Evolutionary conservation across 2,329 filamentous ascomycete genomes (phyloP), one percentile per base, ranked within the genome.

Genomic region (Neonectria magnoliae): DNA sequence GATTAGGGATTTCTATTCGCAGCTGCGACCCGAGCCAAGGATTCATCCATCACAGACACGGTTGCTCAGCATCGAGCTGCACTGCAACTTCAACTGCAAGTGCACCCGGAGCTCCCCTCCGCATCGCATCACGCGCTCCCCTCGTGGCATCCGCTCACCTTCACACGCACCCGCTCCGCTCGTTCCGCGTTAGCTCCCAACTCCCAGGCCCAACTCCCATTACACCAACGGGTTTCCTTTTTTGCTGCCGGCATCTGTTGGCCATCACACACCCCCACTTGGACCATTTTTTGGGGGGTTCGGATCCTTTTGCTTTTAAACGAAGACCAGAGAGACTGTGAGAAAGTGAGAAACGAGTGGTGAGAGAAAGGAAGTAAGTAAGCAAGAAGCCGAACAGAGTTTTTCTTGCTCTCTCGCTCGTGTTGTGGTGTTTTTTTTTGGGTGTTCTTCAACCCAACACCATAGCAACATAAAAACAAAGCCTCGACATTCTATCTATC

Each of bases 181-280:
- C 56, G 61, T 55, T 71, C 67, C 62, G 71, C 65, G 54, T 61
- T 72, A 71, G 69, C 67, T 71, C 55, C 25, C 25, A 25, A 25
- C 25, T 25, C 25, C 25, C 54, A 72, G 63, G 51, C 56, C 50
- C 65, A 54, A 69, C 56, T 64, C 61, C 50, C 50, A 56, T 56
- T 36, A 25, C 36, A 45, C n/a, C 44, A 59, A 56, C 56, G 31
- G 20, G 45, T 20, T 63, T 63, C 54, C 54, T 51, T 59, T 58
- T 58, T 55, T 38, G 52, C 68, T 58, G 59, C 68, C 65, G 68
- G 62, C 54, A 66, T 66, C 67, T 71, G 62, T 73, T 70, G 73
- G 36, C 38, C 71, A 68, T 44, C 57, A 56, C 52, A 65, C 25
- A 25, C 25, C 68, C 66, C 71, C 68, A 72, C 69, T 63, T 72